Base-by-base conservation (phyloP, 202 grass and related monocot species). In the Dendrocalamus latiflorus region DNA sequence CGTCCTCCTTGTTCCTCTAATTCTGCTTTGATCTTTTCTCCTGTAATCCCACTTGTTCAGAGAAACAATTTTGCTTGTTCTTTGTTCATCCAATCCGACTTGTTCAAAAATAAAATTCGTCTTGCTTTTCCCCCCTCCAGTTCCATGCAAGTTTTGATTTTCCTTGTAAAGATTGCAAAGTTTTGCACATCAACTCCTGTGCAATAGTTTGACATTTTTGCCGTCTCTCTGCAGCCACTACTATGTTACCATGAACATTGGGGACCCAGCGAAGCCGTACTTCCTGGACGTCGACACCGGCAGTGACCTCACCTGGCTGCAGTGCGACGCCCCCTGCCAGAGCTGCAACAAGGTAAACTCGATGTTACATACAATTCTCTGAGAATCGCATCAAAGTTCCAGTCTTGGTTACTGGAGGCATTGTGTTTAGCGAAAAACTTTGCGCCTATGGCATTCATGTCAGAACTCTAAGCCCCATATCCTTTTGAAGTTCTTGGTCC, bases 191-290 rank as follows among this genome's bases (percentile, higher is more conserved):
- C n/a, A 59, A 38, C 11, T 33, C n/a, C 24, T 65, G 24, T 64
- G n/a, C 45, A 73, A 5, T 9, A 25, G 28, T 11, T 74, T n/a
- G 13, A 36, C 6, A 39, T 26, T 43, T 49, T n/a, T 75, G 5
- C 14, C 68, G 25, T 24, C 17, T 12, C 71, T 84, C 26, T 80
- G 57, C 87, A 99, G 96, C 20, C 71, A 90, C 39, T 99, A 82
- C 74, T 91, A 92, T 78, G 84, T 84, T 17, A 74, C 83, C 36
- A 91, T 99, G 93, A 89, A 30, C 62, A 99, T 99, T 38, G 96
- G 96, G 58, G 68, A 95, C 57, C 96, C 96, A 1, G 86, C 93
- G 2, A 98, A 95, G 77, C 87, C 93, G 0, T 99, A 96, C 83
- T 94, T 87, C 81, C n/a, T n/a, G n/a, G n/a, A n/a, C n/a, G n/a